phyloP scores from a whole-genome alignment of 805 yeast species.

The Metschnikowia baotianmanensis region DNA sequence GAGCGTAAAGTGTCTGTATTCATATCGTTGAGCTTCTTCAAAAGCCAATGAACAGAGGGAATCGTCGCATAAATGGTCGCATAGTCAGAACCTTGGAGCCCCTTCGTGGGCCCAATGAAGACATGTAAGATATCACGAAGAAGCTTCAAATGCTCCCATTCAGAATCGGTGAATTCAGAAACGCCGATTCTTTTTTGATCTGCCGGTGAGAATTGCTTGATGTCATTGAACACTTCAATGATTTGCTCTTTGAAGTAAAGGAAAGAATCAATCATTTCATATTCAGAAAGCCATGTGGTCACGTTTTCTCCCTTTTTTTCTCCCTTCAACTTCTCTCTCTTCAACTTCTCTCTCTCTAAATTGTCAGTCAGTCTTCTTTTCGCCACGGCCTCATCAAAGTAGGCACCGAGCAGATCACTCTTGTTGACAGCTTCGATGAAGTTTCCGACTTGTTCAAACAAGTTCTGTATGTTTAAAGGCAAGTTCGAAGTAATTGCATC shows the following conservation, averaged over 20 bases:
- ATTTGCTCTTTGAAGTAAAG: background rate
- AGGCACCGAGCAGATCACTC: slow-evolving; percentile 3
- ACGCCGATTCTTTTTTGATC: background rate
- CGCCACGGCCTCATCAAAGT: slow-evolving; percentile 4
- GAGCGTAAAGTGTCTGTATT: too few relatives aligned
- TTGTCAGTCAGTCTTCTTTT: slow-evolving; percentile 3
- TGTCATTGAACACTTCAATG: background rate
- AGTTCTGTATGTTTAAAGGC: background rate
- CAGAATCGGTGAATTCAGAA: background rate
- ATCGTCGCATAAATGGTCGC: background rate
- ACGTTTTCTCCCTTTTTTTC: too few relatives aligned
- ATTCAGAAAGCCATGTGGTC: slow-evolving; percentile 4
- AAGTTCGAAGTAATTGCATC: background rate
- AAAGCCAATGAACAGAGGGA: background rate
- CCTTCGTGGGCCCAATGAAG: background rate
- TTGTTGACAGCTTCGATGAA: too few relatives aligned
- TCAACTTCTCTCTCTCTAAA: slow-evolving; percentile 4
- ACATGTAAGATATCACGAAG: background rate
- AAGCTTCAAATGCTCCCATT: background rate
- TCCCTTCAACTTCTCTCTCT: too few relatives aligned
- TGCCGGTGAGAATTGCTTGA: background rate
- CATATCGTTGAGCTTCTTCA: too few relatives aligned
- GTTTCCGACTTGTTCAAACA: slow-evolving; percentile 2
- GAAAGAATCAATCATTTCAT: slow-evolving; percentile 1
- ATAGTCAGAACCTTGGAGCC: background rate